Evolutionary conservation across 1,284 basidiomycete genomes (phyloP).

Genomic region (Apiotrichum mycotoxinovorans): DNA sequence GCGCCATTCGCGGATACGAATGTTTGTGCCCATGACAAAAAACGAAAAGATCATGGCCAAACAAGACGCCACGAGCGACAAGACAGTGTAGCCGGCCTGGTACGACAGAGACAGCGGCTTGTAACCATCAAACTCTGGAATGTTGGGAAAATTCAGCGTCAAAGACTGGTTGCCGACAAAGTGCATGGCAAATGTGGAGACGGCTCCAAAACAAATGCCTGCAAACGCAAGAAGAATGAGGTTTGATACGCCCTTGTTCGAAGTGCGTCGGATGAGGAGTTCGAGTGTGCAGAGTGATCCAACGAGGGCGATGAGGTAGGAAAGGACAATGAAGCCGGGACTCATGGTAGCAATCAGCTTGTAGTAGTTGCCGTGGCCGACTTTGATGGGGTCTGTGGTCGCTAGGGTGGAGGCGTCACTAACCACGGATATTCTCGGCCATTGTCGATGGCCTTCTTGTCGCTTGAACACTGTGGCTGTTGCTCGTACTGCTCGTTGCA

Average conservation of each 20-base stretch:
- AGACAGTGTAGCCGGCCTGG: constrained; percentile 49
- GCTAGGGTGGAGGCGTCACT: constrained; percentile 2
- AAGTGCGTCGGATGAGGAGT: constrained; percentile 49
- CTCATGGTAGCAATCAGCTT: constrained; percentile 26
- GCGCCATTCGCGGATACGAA: constrained; percentile 19
- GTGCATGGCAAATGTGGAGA: constrained; percentile 52
- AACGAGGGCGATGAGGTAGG: constrained; percentile 49
- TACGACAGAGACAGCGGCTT: constrained; percentile 46
- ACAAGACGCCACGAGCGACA: constrained; percentile 50
- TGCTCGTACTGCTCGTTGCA: not conserved
- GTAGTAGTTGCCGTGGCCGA: not conserved
- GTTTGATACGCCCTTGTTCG: constrained; percentile 49
- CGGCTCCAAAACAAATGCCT: constrained; percentile 51
- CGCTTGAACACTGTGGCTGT: not conserved
- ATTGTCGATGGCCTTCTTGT: not conserved
- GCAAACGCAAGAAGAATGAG: constrained; percentile 46
- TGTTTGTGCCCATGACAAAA: constrained; percentile 51
- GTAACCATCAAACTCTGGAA: constrained; percentile 18
- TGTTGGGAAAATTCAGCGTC: constrained; percentile 42
- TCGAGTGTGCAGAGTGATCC: constrained; percentile 51
- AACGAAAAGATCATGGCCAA: constrained; percentile 52
- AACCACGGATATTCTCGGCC: not conserved
- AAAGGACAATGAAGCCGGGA: constrained; percentile 49
- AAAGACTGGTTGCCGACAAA: constrained; percentile 53
- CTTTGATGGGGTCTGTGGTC: constrained; percentile 16